phyloP scores from a whole-genome alignment of 2,329 filamentous ascomycete species.

The Paracamarosporium sp. region DNA sequence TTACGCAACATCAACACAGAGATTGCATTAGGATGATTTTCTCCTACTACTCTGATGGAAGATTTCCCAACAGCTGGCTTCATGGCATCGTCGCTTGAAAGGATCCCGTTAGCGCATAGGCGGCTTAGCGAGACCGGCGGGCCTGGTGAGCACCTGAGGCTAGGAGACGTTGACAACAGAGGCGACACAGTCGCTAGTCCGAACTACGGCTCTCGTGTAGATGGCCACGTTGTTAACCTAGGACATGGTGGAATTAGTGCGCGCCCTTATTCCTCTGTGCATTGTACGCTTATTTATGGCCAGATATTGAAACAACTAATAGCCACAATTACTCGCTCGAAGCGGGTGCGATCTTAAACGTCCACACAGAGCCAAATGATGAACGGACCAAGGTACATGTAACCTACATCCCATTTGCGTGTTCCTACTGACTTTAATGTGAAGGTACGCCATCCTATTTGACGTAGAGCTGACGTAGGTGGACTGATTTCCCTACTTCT shows the following conservation, averaged over 20 bases:
- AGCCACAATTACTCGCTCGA: not conserved
- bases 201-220: not conserved
- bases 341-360: not conserved
- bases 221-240: not conserved
- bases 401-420: not conserved
- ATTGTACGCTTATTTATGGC: not conserved
- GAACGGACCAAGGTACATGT: not conserved
- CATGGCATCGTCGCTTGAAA: not conserved
- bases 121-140: not conserved
- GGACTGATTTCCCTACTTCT: not conserved
- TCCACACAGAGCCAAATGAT: not conserved
- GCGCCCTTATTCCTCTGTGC: not conserved
- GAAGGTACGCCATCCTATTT: not conserved
- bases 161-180: not conserved
- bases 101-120: not conserved
- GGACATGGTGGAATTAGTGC: not conserved
- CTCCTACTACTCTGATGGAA: too few species aligned
- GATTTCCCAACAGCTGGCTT: too few species aligned
- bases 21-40: too few species aligned
- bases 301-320: not conserved
- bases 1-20: too few species aligned
- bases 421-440: not conserved
- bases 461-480: too few species aligned
- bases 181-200: conserved; percentile 1
- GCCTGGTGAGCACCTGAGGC: not conserved